Conservation (phyloP, 768 basidiomycete species). For the Paxillus involutus region DNA sequence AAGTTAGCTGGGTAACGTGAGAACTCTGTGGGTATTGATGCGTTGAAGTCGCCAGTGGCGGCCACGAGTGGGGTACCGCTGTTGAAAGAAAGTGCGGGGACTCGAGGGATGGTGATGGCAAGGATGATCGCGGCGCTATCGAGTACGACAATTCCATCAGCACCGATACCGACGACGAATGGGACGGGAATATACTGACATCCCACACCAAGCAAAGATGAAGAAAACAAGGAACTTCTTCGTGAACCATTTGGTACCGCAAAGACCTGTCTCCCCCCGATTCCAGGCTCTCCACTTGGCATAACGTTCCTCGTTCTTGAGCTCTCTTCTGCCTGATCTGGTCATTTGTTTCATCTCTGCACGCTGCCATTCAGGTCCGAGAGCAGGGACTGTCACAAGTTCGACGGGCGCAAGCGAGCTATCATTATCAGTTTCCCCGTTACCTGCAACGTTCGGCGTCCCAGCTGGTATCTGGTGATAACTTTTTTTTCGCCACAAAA, state of each 20-base stretch:
- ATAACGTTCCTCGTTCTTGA: slow-evolving; percentile 49
- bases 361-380: slow-evolving; percentile 88
- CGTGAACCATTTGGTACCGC: slow-evolving; percentile 73
- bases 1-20: slow-evolving; percentile 84
- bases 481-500: slow-evolving; percentile 24
- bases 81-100: slow-evolving; percentile 70
- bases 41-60: slow-evolving; percentile 60
- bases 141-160: slow-evolving; percentile 1
- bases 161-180: neutral
- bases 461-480: slow-evolving; percentile 45
- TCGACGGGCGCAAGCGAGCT: slow-evolving; percentile 59
- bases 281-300: slow-evolving; percentile 75
- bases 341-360: slow-evolving; percentile 78
- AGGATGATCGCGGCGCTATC: slow-evolving; percentile 65
- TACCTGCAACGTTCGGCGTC: slow-evolving; percentile 22
- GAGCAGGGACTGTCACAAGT: slow-evolving; percentile 87
- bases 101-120: slow-evolving; percentile 81
- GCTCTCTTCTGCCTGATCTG: slow-evolving; percentile 65
- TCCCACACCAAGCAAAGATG: slow-evolving; percentile 57
- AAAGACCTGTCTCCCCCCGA: slow-evolving; percentile 76
- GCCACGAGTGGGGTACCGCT: slow-evolving; percentile 51
- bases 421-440: slow-evolving; percentile 38
- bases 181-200: slow-evolving; percentile 38
- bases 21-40: slow-evolving; percentile 61
- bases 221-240: slow-evolving; percentile 68